Evolutionary conservation across 2,329 filamentous ascomycete species (phyloP), one percentile per base, ranked within the genome.

Genomic region (Colletotrichum sp.): DNA sequence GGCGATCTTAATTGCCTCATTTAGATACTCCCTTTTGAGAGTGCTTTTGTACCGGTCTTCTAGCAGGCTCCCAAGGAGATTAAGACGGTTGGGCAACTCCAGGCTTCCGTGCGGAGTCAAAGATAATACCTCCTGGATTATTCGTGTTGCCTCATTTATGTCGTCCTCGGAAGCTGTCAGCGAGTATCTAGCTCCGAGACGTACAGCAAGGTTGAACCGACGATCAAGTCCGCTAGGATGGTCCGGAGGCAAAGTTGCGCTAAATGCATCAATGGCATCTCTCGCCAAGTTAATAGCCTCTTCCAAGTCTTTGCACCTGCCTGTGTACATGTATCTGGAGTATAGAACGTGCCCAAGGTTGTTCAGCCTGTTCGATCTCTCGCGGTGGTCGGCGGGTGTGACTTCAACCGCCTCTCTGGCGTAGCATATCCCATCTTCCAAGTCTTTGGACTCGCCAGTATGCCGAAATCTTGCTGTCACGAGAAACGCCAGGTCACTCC

Each of bases 101-200:
- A 49, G 10, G 10, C 18, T 49, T 49, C 3, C 44, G 3, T 49
- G 5, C 10, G n/a, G 44, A 21, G 44, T 49, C 44, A 21, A 49
- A 49, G 3, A 4, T 1, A 49, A 21, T 1, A 49, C 10, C n/a
- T 7, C 6, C 2, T 49, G 44, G n/a, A 0, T 21, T 21, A 13
- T 49, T 49, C 10, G 10, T 7, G 3, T 49, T 49, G 44, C 44
- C n/a, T 13, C n/a, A 7, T 49, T 0, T 1, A 49, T 49, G 0
- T 49, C 44, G 3, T 49, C n/a, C 0, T 49, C n/a, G 3, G 44
- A 49, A 49, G 18, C 10, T 49, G 44, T 49, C 44, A 13, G 44
- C 44, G n/a, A 49, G 44, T 49, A 13, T 49, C 44, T 49, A 13
- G n/a, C 44, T 49, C n/a, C n/a, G 9, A 49, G 44, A 13, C 44